A percentile compares a stretch with the other conserved stretches of the same genome.
phyloP scores from a whole-genome alignment of 768 basidiomycete genomes.

The Pleurotus citrinopileatus region DNA sequence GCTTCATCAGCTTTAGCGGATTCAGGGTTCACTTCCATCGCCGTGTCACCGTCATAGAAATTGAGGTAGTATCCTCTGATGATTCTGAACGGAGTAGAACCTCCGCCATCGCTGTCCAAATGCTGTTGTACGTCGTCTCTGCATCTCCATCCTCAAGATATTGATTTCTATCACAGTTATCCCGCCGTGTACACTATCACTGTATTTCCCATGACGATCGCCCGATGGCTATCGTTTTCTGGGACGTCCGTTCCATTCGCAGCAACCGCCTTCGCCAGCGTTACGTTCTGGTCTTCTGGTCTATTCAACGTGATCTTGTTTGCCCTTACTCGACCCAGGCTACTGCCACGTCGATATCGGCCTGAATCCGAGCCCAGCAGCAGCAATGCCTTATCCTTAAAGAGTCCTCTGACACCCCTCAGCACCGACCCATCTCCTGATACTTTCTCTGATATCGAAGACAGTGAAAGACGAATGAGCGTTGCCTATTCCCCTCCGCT shows the following conservation, averaged over 20 bases:
- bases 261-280: conserved; percentile 23
- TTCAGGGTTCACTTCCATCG: conserved; percentile 19
- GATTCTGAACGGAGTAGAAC: conserved; percentile 6
- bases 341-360: conserved; percentile 3
- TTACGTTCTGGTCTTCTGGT: conserved; percentile 9
- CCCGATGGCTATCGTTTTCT: conserved; percentile 15
- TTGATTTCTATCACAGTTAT: conserved; percentile 22
- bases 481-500: neutral
- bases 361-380: neutral
- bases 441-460: conserved; percentile 4
- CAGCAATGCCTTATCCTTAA: conserved; percentile 25
- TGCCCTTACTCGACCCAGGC: conserved; percentile 3
- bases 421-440: neutral
- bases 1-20: conserved; percentile 24
- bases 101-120: conserved; percentile 26
- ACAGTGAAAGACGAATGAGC: neutral
- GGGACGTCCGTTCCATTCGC: conserved; percentile 28
- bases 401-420: conserved; percentile 23
- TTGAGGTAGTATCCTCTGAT: neutral
- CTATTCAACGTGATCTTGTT: conserved; percentile 9
- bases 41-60: neutral
- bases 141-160: neutral
- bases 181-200: conserved; percentile 22
- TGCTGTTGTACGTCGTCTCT: conserved; percentile 36
- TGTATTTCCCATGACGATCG: conserved; percentile 9